Conservation (phyloP, 1,139 yeast species). For the Blastobotrys elegans region DNA sequence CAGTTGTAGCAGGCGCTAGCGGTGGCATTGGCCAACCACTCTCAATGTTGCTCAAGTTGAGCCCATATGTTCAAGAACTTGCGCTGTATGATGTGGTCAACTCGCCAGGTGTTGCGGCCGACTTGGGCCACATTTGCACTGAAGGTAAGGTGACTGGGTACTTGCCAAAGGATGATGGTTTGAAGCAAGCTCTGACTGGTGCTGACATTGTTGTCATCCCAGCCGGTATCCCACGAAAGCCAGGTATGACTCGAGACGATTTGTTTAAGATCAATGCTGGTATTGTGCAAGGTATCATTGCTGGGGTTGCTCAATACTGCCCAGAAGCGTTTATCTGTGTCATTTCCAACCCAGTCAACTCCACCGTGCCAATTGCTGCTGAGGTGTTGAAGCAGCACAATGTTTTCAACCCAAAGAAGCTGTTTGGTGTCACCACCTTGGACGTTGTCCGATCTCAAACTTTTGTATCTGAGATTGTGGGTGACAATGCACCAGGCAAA, state of each 20-base stretch:
- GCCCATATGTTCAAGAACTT: conserved; percentile 78
- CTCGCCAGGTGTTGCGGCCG: conserved; percentile 97
- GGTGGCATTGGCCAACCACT: conserved; percentile 99
- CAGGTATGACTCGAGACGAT: conserved; percentile 97
- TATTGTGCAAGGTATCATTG: conserved; percentile 87
- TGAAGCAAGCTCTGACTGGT: conserved; percentile 68
- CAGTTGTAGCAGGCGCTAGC: conserved; percentile 90
- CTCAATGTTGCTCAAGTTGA: conserved; percentile 81
- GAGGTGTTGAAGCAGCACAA: conserved; percentile 85
- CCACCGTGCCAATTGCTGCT: conserved; percentile 96
- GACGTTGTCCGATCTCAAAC: conserved; percentile 93
- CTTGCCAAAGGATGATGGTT: conserved; percentile 82
- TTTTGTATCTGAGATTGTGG: conserved; percentile 66
- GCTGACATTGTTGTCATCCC: conserved; percentile 91
- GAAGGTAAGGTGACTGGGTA: conserved; percentile 75
- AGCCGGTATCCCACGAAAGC: conserved; percentile 99
- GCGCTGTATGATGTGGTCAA: conserved; percentile 88
- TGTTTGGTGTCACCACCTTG: conserved; percentile 96
- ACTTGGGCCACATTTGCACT: conserved; percentile 88
- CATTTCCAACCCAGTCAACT: conserved; percentile 96
- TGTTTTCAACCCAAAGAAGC: conserved; percentile 84
- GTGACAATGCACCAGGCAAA: conserved; percentile 56
- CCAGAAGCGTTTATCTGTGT: conserved; percentile 86
- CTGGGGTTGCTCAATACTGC: conserved; percentile 77
- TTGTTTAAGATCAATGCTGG: conserved; percentile 96